Conservation (phyloP, 2,329 filamentous ascomycete species). For the Blastomyces gilchristii region DNA sequence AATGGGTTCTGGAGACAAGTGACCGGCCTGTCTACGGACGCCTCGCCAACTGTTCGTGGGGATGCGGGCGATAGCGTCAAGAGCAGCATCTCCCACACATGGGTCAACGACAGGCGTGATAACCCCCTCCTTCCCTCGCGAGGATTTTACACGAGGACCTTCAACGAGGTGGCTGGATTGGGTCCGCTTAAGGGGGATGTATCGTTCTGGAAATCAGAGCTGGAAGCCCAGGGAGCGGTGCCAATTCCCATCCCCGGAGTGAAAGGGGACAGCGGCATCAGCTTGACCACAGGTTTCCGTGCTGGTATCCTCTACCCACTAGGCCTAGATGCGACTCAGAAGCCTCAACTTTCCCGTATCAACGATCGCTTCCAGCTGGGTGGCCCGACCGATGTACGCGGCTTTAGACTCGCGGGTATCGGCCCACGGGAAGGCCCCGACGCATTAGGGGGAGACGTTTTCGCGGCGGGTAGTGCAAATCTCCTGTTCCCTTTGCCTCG, state of each 20-base stretch:
- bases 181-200: slow-evolving; percentile 80
- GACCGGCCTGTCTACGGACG: slow-evolving; percentile 63
- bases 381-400: slow-evolving; percentile 86
- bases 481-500: slow-evolving; percentile 76
- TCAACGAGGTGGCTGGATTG: slow-evolving; percentile 76
- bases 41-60: slow-evolving; percentile 68
- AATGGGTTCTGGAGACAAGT: slow-evolving; percentile 78
- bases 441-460: slow-evolving; percentile 82
- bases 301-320: slow-evolving; percentile 78
- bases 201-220: slow-evolving; percentile 84
- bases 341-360: slow-evolving; percentile 60
- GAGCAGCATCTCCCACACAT: slow-evolving; percentile 72
- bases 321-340: slow-evolving; percentile 46
- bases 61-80: slow-evolving; percentile 90
- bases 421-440: slow-evolving; percentile 80
- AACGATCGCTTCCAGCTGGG: slow-evolving; percentile 95
- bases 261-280: slow-evolving; percentile 63
- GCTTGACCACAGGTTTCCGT: slow-evolving; percentile 70
- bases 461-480: slow-evolving; percentile 78
- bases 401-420: slow-evolving; percentile 80
- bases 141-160: slow-evolving; percentile 69
- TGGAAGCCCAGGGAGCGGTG: slow-evolving; percentile 67
- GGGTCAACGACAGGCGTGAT: slow-evolving; percentile 69
- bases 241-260: slow-evolving; percentile 59
- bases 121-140: slow-evolving; percentile 72